These are phyloP conservation scores for Oryza officinalis DNA, from an alignment of 176 grass and related monocot species.

Conservation along the genomic window DNA sequence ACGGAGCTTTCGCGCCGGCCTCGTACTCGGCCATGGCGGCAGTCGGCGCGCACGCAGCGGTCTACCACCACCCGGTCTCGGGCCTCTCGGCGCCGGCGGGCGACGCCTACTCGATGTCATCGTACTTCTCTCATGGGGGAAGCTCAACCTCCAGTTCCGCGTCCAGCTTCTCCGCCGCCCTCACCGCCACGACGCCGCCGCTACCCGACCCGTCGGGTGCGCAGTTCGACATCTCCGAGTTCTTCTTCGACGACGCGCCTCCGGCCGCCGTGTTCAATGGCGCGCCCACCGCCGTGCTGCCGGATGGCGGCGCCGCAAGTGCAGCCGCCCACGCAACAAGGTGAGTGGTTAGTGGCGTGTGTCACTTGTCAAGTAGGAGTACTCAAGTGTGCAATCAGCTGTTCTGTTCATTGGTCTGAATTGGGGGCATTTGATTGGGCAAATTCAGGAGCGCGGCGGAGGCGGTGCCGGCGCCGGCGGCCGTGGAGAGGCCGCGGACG, in stretches of 20 bases:
- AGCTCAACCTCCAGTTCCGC: conserved; percentile 46
- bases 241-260: conserved; percentile 43
- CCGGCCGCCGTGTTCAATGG: neutral
- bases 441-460: conserved; percentile 44
- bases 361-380: neutral
- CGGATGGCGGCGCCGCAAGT: neutral
- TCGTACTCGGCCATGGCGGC: conserved; percentile 49
- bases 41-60: conserved; percentile 50
- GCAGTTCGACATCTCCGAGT: conserved; percentile 72
- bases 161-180: conserved; percentile 58
- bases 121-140: conserved; percentile 49
- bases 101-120: conserved; percentile 42
- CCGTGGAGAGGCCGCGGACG: conserved; percentile 49
- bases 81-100: conserved; percentile 7
- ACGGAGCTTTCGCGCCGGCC: conserved; percentile 31
- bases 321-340: conserved; percentile 27
- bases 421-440: neutral
- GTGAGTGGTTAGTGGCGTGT: conserved; percentile 1
- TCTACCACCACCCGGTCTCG: conserved; percentile 46
- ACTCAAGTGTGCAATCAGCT: neutral
- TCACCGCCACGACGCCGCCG: conserved; percentile 13
- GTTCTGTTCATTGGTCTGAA: neutral
- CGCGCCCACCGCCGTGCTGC: neutral
- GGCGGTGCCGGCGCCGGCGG: conserved; percentile 20
- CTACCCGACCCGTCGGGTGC: neutral